Evolutionary conservation across 2,329 filamentous ascomycete species (phyloP).

Genomic region (Hypoxylon sp.): DNA sequence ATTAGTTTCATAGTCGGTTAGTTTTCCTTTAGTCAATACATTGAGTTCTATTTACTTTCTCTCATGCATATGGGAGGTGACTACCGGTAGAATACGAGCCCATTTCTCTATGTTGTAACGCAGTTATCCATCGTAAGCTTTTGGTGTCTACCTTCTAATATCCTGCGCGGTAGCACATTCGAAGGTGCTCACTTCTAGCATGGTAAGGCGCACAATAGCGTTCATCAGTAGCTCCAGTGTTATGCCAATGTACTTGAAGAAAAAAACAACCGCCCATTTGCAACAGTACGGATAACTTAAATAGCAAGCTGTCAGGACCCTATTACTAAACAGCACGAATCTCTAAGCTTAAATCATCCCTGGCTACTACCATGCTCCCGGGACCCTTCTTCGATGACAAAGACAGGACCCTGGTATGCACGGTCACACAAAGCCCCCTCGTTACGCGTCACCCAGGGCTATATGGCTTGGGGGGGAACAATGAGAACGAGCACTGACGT

Average conservation of each 20-base stretch:
- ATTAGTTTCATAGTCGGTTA: conserved; percentile 43
- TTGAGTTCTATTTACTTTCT: conserved; percentile 38
- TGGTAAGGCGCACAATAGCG: background rate
- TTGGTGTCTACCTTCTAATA: background rate
- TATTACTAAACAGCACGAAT: background rate
- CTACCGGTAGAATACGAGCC: conserved; percentile 1
- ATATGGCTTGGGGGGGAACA: background rate
- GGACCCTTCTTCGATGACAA: background rate
- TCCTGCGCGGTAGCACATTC: background rate
- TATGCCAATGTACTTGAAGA: background rate
- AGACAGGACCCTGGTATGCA: background rate
- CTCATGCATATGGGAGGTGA: conserved; percentile 23
- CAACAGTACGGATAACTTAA: background rate
- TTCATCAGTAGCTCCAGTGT: background rate
- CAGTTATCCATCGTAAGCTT: background rate
- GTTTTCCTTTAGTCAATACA: conserved; percentile 50
- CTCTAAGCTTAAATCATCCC: background rate
- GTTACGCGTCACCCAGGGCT: conserved; percentile 17
- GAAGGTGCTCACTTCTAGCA: background rate
- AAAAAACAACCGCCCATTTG: background rate
- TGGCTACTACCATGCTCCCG: background rate
- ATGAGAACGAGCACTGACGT: conserved; percentile 15
- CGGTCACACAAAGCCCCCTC: conserved; percentile 8
- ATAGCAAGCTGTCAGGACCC: background rate
- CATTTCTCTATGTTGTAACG: background rate